These are phyloP conservation scores for Globisporangium heterothallicum DNA, from an alignment of 352 stramenopile species.

Conservation along the genomic window DNA sequence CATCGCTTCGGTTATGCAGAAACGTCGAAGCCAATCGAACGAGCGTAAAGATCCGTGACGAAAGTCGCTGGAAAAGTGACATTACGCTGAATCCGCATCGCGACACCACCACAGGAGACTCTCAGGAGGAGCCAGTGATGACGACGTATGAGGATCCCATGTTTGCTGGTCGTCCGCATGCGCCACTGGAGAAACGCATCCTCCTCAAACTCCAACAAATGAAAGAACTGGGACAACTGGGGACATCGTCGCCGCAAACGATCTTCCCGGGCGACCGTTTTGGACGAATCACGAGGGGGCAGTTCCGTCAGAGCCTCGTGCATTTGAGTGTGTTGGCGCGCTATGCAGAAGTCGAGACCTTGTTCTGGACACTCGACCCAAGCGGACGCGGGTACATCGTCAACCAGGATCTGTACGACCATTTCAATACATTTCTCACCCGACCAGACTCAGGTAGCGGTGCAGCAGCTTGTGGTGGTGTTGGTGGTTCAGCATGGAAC, in stretches of 20 bases:
- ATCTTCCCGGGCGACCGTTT: constrained; percentile 73
- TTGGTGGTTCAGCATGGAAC: constrained; percentile 8
- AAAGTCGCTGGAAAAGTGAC: constrained; percentile 54
- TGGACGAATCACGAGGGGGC: constrained; percentile 55
- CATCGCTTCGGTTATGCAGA: constrained; percentile 11
- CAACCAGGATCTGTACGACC: constrained; percentile 57
- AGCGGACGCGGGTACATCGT: constrained; percentile 53
- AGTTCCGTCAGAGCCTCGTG: constrained; percentile 70
- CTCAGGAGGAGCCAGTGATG: background rate
- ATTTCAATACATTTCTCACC: constrained; percentile 35
- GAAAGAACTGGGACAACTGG: constrained; percentile 56
- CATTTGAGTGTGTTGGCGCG: constrained; percentile 54
- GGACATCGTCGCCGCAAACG: constrained; percentile 38
- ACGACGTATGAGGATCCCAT: constrained; percentile 21
- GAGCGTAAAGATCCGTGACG: constrained; percentile 65
- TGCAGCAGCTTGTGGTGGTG: too few relatives aligned
- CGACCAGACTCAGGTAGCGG: background rate
- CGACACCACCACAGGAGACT: constrained; percentile 2
- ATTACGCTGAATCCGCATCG: constrained; percentile 21
- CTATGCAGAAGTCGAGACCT: constrained; percentile 60
- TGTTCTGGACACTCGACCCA: constrained; percentile 76
- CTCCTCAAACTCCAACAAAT: constrained; percentile 54
- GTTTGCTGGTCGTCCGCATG: constrained; percentile 21
- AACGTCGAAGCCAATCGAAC: constrained; percentile 62
- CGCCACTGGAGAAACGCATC: constrained; percentile 45